phyloP scores from a whole-genome alignment of 2,329 filamentous ascomycete species.

The Neonectria hederae region DNA sequence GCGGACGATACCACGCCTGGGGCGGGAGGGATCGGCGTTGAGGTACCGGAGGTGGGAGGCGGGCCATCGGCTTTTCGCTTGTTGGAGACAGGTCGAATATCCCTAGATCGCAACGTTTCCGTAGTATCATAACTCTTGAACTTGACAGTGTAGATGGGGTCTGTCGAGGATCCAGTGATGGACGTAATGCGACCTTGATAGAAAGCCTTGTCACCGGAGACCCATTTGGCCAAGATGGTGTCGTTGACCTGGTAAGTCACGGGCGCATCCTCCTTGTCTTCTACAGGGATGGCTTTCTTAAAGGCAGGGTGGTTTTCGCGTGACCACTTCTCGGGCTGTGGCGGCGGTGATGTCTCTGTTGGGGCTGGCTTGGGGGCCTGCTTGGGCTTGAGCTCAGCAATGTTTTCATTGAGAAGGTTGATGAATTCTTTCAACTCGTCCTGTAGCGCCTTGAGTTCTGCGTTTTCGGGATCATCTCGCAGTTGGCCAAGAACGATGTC shows the following conservation, averaged over 20 bases:
- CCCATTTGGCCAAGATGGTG: constrained; percentile 88
- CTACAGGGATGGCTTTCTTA: constrained; percentile 61
- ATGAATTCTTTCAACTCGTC: constrained; percentile 86
- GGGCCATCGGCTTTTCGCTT: constrained; percentile 89
- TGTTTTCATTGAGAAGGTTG: constrained; percentile 78
- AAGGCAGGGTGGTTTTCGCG: constrained; percentile 83
- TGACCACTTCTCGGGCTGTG: constrained; percentile 78
- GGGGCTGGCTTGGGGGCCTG: constrained; percentile 56
- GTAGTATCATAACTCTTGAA: constrained; percentile 92
- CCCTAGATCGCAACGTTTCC: constrained; percentile 82
- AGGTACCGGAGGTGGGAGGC: constrained; percentile 58
- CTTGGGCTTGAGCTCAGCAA: constrained; percentile 77
- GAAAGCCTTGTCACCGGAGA: constrained; percentile 86
- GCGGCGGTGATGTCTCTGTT: constrained; percentile 58
- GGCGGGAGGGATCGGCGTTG: constrained; percentile 49
- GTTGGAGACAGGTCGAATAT: constrained; percentile 82
- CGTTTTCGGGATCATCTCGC: constrained; percentile 81
- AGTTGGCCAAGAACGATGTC: constrained; percentile 81
- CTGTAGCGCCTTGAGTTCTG: constrained; percentile 79
- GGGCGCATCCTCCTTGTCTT: constrained; percentile 61
- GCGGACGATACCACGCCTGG: constrained; percentile 62
- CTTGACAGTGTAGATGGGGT: constrained; percentile 92
- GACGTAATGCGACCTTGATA: constrained; percentile 94
- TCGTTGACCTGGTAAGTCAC: constrained; percentile 86
- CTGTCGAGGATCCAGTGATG: constrained; percentile 90